Conservation (phyloP, 1,284 basidiomycete species). For the Takashimella tepidaria region DNA sequence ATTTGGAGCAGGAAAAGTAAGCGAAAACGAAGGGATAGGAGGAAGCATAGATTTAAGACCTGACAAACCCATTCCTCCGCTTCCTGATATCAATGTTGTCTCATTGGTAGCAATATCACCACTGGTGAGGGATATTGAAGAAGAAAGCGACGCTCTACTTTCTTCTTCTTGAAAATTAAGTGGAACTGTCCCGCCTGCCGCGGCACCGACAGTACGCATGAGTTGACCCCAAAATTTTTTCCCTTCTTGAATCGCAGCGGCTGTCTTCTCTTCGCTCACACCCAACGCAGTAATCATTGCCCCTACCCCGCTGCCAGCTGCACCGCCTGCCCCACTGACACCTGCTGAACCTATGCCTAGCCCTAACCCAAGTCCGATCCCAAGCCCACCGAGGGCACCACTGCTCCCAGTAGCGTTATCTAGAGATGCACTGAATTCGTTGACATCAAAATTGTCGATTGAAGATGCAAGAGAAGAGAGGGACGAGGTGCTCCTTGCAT, state of each 20-base stretch:
- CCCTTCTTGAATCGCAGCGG: slow-evolving; percentile 17
- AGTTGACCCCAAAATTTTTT: slow-evolving; percentile 40
- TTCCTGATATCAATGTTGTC: neutral
- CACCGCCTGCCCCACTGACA: neutral
- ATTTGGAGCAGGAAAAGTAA: neutral
- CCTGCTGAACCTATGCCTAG: neutral
- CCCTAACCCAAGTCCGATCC: neutral
- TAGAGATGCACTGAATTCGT: neutral
- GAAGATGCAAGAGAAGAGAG: neutral
- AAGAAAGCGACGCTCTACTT: neutral
- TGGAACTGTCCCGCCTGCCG: slow-evolving; percentile 37
- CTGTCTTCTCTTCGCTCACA: slow-evolving; percentile 15
- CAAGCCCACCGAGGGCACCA: neutral
- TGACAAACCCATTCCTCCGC: neutral
- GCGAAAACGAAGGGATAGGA: neutral
- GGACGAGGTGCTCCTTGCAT: neutral
- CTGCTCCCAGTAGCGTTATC: slow-evolving; percentile 3
- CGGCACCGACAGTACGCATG: slow-evolving; percentile 38
- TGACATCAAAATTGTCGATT: neutral
- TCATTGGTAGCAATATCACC: neutral
- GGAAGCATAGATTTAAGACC: neutral
- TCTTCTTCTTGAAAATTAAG: neutral
- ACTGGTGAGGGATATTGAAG: too few relatives aligned
- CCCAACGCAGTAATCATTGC: slow-evolving; percentile 7
- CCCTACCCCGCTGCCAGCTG: neutral